Conservation (phyloP, 768 basidiomycete genomes). For the Daedaleopsis sinensis region DNA sequence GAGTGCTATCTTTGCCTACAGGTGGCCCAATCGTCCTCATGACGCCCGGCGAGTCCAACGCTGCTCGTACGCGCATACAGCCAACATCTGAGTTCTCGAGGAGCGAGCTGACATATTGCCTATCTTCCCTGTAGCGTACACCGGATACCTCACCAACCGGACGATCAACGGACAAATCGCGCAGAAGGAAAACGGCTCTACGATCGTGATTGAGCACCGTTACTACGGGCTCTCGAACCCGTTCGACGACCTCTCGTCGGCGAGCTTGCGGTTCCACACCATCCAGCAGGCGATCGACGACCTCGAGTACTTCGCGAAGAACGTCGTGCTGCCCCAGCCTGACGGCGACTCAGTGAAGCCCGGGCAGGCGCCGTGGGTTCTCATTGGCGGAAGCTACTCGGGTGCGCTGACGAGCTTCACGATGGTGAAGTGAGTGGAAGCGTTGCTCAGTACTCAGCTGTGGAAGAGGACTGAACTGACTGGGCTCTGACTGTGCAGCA, state of each 20-base stretch:
- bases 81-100: background rate
- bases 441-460: background rate
- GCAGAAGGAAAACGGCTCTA: conserved; percentile 64
- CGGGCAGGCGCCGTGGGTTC: conserved; percentile 45
- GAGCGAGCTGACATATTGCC: background rate
- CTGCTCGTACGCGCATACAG: conserved; percentile 37
- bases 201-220: conserved; percentile 69
- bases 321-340: conserved; percentile 67
- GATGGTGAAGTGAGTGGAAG: conserved; percentile 59
- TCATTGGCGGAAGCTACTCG: conserved; percentile 47
- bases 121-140: conserved; percentile 25
- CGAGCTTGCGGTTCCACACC: conserved; percentile 62
- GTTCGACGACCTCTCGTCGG: conserved; percentile 55
- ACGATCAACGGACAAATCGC: conserved; percentile 69
- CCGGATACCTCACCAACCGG: conserved; percentile 62
- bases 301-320: conserved; percentile 68
- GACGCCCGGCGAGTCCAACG: conserved; percentile 70
- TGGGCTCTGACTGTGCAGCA: conserved; percentile 36
- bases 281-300: conserved; percentile 79
- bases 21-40: conserved; percentile 63
- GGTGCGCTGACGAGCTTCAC: conserved; percentile 61
- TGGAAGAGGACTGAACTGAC: background rate
- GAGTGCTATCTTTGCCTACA: background rate
- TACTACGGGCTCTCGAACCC: conserved; percentile 82
- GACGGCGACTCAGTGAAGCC: conserved; percentile 64